Evolutionary conservation across 345 rosid genomes (phyloP).

Genomic region (Mallotus nudiflorus): DNA sequence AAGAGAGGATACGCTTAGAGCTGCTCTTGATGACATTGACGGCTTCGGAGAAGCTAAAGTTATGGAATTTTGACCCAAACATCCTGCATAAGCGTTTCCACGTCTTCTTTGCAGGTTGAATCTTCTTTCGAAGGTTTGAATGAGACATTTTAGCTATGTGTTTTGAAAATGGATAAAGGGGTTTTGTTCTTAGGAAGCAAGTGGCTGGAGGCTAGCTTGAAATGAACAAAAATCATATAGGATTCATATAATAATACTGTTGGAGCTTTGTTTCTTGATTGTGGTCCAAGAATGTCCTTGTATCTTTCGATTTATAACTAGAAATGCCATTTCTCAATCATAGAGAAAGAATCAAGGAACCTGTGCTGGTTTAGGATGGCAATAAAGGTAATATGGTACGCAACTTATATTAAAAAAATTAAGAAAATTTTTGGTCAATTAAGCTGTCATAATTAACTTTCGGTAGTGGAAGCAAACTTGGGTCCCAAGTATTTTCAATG

Average conservation of each 20-base stretch:
- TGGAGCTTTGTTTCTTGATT: neutral
- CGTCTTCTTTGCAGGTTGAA: constrained; percentile 58
- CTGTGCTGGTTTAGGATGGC: constrained; percentile 5
- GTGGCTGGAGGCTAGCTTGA: too few species aligned
- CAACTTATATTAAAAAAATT: neutral
- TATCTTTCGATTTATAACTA: too few species aligned
- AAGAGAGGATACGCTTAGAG: constrained; percentile 42
- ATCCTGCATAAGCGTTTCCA: constrained; percentile 51
- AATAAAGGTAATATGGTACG: neutral
- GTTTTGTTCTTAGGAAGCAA: neutral
- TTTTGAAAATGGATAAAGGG: neutral
- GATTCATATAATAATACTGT: neutral
- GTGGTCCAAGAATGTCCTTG: neutral
- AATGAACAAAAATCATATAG: neutral
- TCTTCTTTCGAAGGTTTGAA: constrained; percentile 53
- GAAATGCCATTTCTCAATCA: too few species aligned
- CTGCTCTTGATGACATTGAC: constrained; percentile 35
- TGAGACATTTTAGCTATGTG: constrained; percentile 37
- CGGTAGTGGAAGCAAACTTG: constrained; percentile 17
- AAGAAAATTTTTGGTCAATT: neutral
- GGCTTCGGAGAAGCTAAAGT: constrained; percentile 37
- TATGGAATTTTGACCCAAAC: constrained; percentile 49
- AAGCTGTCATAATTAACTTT: constrained; percentile 11
- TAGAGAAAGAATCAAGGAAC: neutral
- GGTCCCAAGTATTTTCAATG: constrained; percentile 10